Evolutionary conservation across 352 stramenopile genomes (phyloP), one percentile per base, ranked within the genome.

Genomic region (Phytopythium cucurbitacearum): DNA sequence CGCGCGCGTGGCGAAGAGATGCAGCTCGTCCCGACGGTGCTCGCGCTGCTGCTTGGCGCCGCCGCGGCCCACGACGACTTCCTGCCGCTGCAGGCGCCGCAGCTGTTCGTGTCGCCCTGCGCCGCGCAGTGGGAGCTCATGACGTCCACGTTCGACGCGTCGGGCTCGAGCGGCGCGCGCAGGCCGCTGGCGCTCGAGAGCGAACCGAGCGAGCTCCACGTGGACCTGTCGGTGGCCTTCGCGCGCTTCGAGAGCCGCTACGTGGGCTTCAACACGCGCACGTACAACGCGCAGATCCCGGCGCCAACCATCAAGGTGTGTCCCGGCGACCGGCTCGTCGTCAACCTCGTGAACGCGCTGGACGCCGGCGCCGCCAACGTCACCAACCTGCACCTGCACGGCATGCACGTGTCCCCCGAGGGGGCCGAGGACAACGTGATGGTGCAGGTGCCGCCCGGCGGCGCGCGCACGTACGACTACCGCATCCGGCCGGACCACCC

Each of bases 331-430:
- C 67, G 58, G 15, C 63, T 91, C 10, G 49, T 83, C 15, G 32
- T 91, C 37, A 76, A 60, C n/a, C 59, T 91, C 40, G 67, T 56
- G 13, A 91, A 91, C 48, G 62, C 59, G 33, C 59, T 91, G 28
- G 60, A 58, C 43, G 65, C 64, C 28, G 80, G 80, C 39, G 42
- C 34, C 6, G 70, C 51, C 35, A 91, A 91, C 61, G 65, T 74
- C 46, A 89, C 80, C 10, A 91, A 89, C 46, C 34, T 91, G 16
- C 78, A 91, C 45, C 40, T 91, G 51, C 78, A 91, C 44, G 82
- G 82, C 38, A 59, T 92, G 67, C 82, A 92, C 48, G 60, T 92
- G 33, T 71, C 78, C 0, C 71, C 79, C 3, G 53, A 69, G 12
- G 73, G 79, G 1, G 42, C 73, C 38, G 62, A 69, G 12, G 77